Evolutionary conservation across 164 flowering plant genomes (phyloP).

Genomic region (Cinnamomum micranthum): DNA sequence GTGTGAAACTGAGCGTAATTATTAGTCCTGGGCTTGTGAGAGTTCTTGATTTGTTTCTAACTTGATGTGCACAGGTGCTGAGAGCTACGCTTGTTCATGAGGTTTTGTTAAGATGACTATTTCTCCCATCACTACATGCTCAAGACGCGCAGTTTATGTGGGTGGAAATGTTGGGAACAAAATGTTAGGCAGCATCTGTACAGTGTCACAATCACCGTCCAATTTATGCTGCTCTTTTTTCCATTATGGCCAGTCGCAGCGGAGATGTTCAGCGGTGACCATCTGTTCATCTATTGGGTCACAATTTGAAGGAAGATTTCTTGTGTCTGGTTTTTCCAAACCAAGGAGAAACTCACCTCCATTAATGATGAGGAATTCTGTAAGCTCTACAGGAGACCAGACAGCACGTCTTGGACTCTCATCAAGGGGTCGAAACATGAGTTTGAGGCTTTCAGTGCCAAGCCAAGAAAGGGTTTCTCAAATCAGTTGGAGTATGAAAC

Average conservation of each 20-base stretch:
- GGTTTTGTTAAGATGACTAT: conserved; percentile 40
- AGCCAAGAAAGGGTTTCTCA: conserved; percentile 32
- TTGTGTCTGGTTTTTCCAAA: conserved; percentile 27
- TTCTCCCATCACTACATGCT: conserved; percentile 33
- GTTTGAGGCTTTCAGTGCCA: conserved; percentile 35
- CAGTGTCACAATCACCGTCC: conserved; percentile 30
- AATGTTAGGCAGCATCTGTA: conserved; percentile 33
- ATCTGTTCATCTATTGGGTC: conserved; percentile 25
- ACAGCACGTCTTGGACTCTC: conserved; percentile 34
- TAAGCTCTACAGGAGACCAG: conserved; percentile 17
- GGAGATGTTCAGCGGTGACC: conserved; percentile 22
- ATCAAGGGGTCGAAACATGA: conserved; percentile 27
- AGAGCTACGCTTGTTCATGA: conserved; percentile 7
- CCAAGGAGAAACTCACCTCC: conserved; percentile 19
- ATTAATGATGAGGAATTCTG: conserved; percentile 23
- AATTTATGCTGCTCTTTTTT: conserved; percentile 28
- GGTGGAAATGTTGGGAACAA: conserved; percentile 29
- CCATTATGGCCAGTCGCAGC: conserved; percentile 16
- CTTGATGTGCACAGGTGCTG: conserved; percentile 10
- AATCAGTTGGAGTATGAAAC: conserved; percentile 37
- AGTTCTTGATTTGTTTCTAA: neutral
- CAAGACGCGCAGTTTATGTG: conserved; percentile 28
- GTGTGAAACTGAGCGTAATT: too few species aligned
- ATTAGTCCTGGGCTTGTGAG: neutral
- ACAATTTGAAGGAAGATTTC: conserved; percentile 22